Evolutionary conservation across 148 eudicot genomes (phyloP), one percentile per base, ranked within the genome.

Genomic region (Chenopodium suecicum): DNA sequence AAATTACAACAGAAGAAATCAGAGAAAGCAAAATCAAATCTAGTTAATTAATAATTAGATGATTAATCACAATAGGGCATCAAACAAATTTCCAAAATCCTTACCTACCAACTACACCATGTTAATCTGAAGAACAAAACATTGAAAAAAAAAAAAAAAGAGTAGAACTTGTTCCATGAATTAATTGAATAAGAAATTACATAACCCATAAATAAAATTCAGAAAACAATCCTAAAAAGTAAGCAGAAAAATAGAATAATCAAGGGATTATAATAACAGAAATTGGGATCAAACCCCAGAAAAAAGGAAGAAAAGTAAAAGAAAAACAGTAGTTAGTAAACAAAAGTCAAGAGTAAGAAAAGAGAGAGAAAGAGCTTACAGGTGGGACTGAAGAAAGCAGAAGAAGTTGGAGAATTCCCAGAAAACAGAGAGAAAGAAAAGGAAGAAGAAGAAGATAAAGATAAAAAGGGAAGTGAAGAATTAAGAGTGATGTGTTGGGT

Each of bases 381-480:
- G 17, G 54, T 11, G 3, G 16, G 54, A 50, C 14, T 58, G 63
- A 58, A 17, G 22, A 16, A 20, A 58, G 22, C 63, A 58, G 22
- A 56, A 56, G 20, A 13, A 13, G 17, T 12, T 56, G 62, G 16
- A 13, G 22, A 56, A 56, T 17, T 41, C 44, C 44, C 44, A 41
- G 44, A 41, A 37, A 41, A 41, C 44, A 41, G 44, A 41, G 44
- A 41, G 5, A 5, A 34, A 34, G 7, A 37, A 37, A 37, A 82
- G 63, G 29, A 27, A 27, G 29, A 27, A 27, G 29, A 37, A 7
- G 29, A 62, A 62, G 14, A 58, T 14, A 22, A 70, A n/a, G 16
- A 68, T 23, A 17, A 31, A 12, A 56, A 63, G 32, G 75, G 82
- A 70, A 47, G 27, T 31, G 56, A 83, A 70, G 66, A 73, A 52